Base-by-base conservation (phyloP, 352 stramenopile species). In the Pythium diclinum region DNA sequence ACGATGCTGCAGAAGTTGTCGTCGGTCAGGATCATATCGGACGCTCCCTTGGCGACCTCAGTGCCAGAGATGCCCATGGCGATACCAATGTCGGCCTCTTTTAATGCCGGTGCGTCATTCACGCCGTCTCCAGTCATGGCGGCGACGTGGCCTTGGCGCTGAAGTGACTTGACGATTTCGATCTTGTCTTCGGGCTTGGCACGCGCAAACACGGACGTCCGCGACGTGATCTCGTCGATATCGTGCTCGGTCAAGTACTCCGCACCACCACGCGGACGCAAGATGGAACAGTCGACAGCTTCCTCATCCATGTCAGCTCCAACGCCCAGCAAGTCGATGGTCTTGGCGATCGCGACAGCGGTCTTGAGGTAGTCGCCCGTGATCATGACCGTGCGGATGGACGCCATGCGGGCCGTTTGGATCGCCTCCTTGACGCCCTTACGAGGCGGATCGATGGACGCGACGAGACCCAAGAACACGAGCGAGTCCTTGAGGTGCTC, bases 1-100 rank as follows among this genome's bases (percentile, higher is more conserved):
- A 99, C 91, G 70, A 98, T 99, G 21, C 88, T 97, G 23, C 79
- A 83, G 75, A 99, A 98, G 69, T 97, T 97, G 74, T 98, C 94
- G 73, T 98, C 94, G 8, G 98, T 79, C 30, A 99, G 77, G 57
- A 98, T 92, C 61, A 99, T 98, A 61, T 98, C 92, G n/a, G 91
- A 89, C 7, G 95, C 95, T 68, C 97, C 89, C 67, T 98, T 97
- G n/a, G 95, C 94, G 34, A 98, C 94, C 71, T 97, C 82, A 25
- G 92, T 98, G 58, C 93, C 95, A 30, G 89, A 83, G 59, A 98
- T 88, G 44, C 93, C 94, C 94, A 99, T 99, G 23, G 90, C 91
- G 23, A 74, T 87, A 30, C 88, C 85, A 56, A 99, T 95, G 67
- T 97, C 87, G 30, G 89, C 88, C n/a, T 78, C 89, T 71, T 98